Conservation (phyloP, 2,329 filamentous ascomycete species). For the Penicillium sp. region DNA sequence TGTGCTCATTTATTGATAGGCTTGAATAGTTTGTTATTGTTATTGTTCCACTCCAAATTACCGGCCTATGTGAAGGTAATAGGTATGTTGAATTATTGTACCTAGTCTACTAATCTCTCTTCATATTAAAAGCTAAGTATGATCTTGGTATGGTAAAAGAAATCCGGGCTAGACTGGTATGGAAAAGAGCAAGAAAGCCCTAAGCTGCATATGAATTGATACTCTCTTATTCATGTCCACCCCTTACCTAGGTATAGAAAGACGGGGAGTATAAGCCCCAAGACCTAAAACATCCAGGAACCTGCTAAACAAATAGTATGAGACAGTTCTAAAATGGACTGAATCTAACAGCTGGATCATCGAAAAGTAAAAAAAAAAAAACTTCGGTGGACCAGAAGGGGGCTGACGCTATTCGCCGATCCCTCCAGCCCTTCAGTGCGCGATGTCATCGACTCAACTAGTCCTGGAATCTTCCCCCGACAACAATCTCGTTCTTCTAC, state of each 20-base stretch:
- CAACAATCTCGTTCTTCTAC: conserved; percentile 35
- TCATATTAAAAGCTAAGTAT: neutral
- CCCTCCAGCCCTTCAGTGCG: conserved; percentile 21
- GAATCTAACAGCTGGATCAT: neutral
- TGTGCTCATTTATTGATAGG: neutral
- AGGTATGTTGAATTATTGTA: neutral
- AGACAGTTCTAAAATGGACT: neutral
- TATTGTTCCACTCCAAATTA: neutral
- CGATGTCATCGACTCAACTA: conserved; percentile 36
- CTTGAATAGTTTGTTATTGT: neutral
- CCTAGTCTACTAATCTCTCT: neutral
- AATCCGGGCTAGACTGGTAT: neutral
- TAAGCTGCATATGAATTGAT: neutral
- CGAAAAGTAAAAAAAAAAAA: neutral
- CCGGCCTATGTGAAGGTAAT: neutral
- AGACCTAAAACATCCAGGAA: neutral
- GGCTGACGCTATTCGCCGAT: conserved; percentile 55
- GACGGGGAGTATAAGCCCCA: neutral
- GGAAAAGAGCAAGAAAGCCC: neutral
- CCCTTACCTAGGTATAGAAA: neutral
- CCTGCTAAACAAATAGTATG: neutral
- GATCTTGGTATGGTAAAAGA: too few relatives aligned
- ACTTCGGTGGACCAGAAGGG: conserved; percentile 33
- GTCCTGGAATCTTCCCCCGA: conserved; percentile 25
- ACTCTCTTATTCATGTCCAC: neutral